Percentiles rank a stretch among this genome's conserved stretches.
Conservation (phyloP, 2,329 filamentous ascomycete genomes). For the Cylindrodendrum hubeiense region DNA sequence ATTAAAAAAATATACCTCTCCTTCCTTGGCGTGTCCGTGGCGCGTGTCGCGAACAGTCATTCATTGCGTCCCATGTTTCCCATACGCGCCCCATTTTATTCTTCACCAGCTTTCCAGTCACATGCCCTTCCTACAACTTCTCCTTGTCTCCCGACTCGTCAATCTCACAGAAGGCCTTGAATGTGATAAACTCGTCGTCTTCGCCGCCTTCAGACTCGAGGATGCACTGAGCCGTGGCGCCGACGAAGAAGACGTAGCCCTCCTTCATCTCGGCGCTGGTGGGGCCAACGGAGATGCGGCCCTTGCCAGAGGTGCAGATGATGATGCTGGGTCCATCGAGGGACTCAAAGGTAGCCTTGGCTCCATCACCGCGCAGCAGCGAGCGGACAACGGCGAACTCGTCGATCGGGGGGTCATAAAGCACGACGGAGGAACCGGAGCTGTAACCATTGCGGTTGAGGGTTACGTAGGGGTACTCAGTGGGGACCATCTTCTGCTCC, state of each 20-base stretch:
- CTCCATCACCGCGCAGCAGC: slow-evolving; percentile 75
- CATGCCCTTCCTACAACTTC: slow-evolving; percentile 30
- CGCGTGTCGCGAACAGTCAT: slow-evolving; percentile 3
- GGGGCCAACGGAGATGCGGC: slow-evolving; percentile 86
- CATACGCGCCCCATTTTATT: slow-evolving; percentile 2
- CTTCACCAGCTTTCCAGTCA: neutral
- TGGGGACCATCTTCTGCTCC: slow-evolving; percentile 91
- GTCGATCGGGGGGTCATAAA: slow-evolving; percentile 97
- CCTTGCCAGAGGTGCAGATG: slow-evolving; percentile 87
- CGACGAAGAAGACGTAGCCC: slow-evolving; percentile 86
- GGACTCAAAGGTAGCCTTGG: slow-evolving; percentile 89
- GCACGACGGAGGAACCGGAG: slow-evolving; percentile 75
- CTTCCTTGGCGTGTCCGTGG: slow-evolving; percentile 7
- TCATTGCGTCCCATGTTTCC: slow-evolving; percentile 11
- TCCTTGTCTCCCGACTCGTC: slow-evolving; percentile 56
- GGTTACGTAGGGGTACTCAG: slow-evolving; percentile 86
- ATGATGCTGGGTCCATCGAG: slow-evolving; percentile 92
- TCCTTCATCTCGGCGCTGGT: slow-evolving; percentile 81
- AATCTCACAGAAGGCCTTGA: slow-evolving; percentile 94
- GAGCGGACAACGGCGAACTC: slow-evolving; percentile 93
- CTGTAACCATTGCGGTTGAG: slow-evolving; percentile 87
- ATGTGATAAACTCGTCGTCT: slow-evolving; percentile 83
- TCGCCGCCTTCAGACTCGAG: slow-evolving; percentile 74
- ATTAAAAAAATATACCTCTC: slow-evolving; percentile 21
- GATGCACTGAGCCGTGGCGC: slow-evolving; percentile 85